Evolutionary conservation across 2,329 filamentous ascomycete genomes (phyloP), one percentile per base, ranked within the genome.

Genomic region (Monosporascus sp.): DNA sequence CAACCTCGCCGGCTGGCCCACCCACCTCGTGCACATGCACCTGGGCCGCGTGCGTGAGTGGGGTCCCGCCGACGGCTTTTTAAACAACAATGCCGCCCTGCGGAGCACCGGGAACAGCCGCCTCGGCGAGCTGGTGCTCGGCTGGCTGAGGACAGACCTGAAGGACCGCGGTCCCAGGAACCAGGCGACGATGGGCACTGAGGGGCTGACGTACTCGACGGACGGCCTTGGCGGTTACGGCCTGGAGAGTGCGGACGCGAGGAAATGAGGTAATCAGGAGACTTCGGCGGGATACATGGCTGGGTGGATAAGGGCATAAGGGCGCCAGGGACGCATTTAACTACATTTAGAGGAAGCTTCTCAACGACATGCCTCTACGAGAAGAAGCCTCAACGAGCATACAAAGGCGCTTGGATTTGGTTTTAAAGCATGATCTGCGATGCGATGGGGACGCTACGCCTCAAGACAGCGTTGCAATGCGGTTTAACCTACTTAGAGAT

Each of bases 1-100:
- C 68, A 97, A 97, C 69, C 76, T 99, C 49, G 91, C 91, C 1
- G 86, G 87, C 20, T 99, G 94, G 94, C 94, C 94, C 7, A 96
- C 89, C 1, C 92, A 99, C 72, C 78, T 99, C 38, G 92, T 96
- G 49, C 93, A 97, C 70, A 97, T 99, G 93, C 87, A 91, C 67
- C 71, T 96, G 47, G 94, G 94, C 27, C 84, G 80, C 57, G 87
- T 97, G 58, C 92, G 90, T 77, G 89, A 95, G 71, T 95, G 87
- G 86, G 93, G 91, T 1, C 74, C 76, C 37, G 84, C 93, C 45
- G 84, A 86, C 52, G 74, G 78, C 37, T 92, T 94, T 74, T 77
- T 90, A 49, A 74, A 78, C 19, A 70, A 72, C 26, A 75, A 81
- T 22, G 71, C 72, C 43, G 63, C 64, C 41, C 67, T 67, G 37